Conservation (phyloP, 768 basidiomycete genomes). For the Leucosporidium scottii region DNA sequence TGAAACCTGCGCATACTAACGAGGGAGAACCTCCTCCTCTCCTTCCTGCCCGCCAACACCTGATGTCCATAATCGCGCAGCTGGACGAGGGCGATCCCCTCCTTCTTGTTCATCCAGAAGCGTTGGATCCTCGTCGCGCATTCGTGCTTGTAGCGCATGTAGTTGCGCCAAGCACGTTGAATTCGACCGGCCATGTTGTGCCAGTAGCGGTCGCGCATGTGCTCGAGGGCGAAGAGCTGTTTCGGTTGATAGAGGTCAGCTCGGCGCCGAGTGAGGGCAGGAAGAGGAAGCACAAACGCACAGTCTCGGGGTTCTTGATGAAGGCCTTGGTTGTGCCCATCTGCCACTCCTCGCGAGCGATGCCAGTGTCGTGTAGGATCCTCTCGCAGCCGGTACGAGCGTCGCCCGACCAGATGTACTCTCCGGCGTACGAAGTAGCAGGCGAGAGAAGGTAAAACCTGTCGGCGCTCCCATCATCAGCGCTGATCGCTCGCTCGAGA, state of each 20-base stretch:
- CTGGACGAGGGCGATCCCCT: conserved; percentile 77
- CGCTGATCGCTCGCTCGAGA: not conserved
- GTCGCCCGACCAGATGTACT: conserved; percentile 94
- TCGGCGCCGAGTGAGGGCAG: not conserved
- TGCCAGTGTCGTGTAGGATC: conserved; percentile 90
- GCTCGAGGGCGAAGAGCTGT: conserved; percentile 93
- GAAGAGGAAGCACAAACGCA: conserved; percentile 44
- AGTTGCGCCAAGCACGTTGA: conserved; percentile 92
- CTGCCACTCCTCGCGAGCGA: conserved; percentile 96
- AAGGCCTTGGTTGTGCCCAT: conserved; percentile 99
- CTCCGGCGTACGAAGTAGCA: conserved; percentile 93
- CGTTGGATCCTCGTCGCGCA: conserved; percentile 90
- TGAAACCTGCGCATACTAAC: conserved; percentile 88
- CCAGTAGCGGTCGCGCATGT: conserved; percentile 98
- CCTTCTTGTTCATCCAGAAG: conserved; percentile 99
- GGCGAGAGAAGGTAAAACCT: conserved; percentile 89
- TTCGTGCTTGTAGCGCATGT: conserved; percentile 89
- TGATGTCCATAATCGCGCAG: conserved; percentile 92
- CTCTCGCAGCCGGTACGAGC: conserved; percentile 82
- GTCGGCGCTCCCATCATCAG: not conserved
- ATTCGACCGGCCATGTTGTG: conserved; percentile 98
- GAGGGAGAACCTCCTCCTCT: conserved; percentile 84
- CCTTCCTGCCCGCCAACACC: conserved; percentile 81
- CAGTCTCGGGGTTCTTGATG: conserved; percentile 96
- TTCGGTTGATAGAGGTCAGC: not conserved